Base-by-base conservation (phyloP, 192 early-diverging fungal genomes). In the Oehlia diaphana region DNA sequence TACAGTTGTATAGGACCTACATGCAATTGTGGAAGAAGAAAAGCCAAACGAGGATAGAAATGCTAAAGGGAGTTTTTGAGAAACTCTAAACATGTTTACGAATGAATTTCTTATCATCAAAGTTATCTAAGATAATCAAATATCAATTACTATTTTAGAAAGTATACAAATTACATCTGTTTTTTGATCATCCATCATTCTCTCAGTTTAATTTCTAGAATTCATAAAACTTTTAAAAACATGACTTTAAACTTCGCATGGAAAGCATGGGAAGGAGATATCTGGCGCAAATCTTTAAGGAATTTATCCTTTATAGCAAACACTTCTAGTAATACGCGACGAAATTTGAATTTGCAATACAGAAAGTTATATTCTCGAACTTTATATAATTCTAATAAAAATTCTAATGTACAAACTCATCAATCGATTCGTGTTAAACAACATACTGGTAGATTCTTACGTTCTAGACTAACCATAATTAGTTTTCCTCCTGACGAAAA, bases 401-500 rank as follows among this genome's bases (percentile, higher is more conserved):
- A 16, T 7, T 58, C 53, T 53, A 58, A 58, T 58, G 14, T 58
- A 21, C 14, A 14, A 21, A 7, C 53, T 58, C 50, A 19, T 58
- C 69, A 39, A 42, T 21, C 69, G 4, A 19, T 37, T 39, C 74
- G n/a, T 37, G 37, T 76, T 42, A 26, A 37, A 63, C 74, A 76
- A 37, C 26, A 12, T 8, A 53, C 39, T 39, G n/a, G 74, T 42
- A 76, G 14, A 37, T 37, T 61, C 7, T 76, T 33, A 62, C 28
- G 47, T 42, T 63, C 74, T 63, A 33, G 64, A 76, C 26, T 63
- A 61, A 37, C 10, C n/a, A 42, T 76, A 35, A 33, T 76, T 13
- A 76, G 14, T 26, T 39, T 76, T 64, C 35, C 74, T 37, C 21
- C 28, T 9, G 23, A 23, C 16, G 35, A 76, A 37, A 39, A 13